These are phyloP conservation scores for Diaporthe citri DNA, from an alignment of 2,329 filamentous ascomycete species.

Conservation along the genomic window DNA sequence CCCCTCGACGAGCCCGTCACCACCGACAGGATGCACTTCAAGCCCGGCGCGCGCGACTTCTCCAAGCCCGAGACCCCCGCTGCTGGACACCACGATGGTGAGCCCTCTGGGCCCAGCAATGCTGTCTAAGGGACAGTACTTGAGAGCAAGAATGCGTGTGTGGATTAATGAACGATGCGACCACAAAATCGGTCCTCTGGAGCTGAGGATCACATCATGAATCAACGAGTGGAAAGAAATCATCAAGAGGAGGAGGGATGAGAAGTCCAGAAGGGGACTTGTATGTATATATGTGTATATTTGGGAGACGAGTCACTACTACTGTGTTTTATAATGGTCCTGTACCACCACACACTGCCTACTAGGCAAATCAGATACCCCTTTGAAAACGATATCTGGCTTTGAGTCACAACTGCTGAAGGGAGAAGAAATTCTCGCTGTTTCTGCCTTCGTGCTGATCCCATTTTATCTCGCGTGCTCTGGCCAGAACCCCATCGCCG, in stretches of 20 bases:
- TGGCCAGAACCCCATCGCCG: background rate
- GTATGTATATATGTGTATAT: constrained; percentile 28
- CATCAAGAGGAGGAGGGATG: background rate
- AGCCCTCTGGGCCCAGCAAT: constrained; percentile 21
- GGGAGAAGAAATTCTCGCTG: constrained; percentile 15
- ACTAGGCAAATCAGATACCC: constrained; percentile 41
- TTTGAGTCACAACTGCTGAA: constrained; percentile 30
- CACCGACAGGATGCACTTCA: constrained; percentile 39
- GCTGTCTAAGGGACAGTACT: constrained; percentile 23
- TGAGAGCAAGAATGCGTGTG: background rate
- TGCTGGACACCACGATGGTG: constrained; percentile 37
- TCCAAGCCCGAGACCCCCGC: constrained; percentile 35
- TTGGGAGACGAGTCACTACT: constrained; percentile 17
- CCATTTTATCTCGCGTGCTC: constrained; percentile 1
- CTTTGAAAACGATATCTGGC: constrained; percentile 38
- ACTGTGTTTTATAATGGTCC: constrained; percentile 35
- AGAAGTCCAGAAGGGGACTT: constrained; percentile 25
- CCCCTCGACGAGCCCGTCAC: constrained; percentile 42
- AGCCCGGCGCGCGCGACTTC: constrained; percentile 37
- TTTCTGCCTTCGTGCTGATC: constrained; percentile 2
- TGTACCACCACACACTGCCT: constrained; percentile 37
- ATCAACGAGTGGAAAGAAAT: constrained; percentile 22
- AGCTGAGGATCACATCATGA: constrained; percentile 12
- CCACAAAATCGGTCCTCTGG: constrained; percentile 10
- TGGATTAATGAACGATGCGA: constrained; percentile 24